Evolutionary conservation across 2,329 filamentous ascomycete genomes (phyloP).

Genomic region (Gaeumannomyces sp.): DNA sequence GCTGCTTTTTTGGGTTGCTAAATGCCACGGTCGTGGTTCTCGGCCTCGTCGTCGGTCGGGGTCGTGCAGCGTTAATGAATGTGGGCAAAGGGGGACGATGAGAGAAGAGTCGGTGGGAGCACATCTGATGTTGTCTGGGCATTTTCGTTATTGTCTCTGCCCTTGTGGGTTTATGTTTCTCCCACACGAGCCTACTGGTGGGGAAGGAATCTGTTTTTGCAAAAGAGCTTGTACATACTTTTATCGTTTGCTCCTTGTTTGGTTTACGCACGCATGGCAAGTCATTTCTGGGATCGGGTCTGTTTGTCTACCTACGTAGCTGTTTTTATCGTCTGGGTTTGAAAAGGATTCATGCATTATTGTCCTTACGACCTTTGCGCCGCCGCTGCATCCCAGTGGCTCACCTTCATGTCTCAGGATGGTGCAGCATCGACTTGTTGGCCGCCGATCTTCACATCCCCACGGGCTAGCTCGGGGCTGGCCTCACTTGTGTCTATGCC

Average conservation of each 20-base stretch:
- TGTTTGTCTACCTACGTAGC: background rate
- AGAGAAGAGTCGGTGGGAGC: background rate
- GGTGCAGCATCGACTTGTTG: background rate
- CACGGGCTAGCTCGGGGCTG: too few species aligned
- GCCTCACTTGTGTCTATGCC: background rate
- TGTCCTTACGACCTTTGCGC: background rate
- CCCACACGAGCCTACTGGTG: background rate
- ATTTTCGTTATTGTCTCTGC: background rate
- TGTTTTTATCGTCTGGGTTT: background rate
- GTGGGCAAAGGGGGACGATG: background rate
- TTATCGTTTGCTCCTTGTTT: constrained; percentile 2
- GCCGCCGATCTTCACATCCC: background rate
- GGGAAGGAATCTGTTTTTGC: constrained; percentile 1
- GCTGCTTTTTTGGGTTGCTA: background rate
- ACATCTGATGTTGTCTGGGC: background rate
- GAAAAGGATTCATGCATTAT: background rate
- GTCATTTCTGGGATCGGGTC: background rate
- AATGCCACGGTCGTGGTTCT: background rate
- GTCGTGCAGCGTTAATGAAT: background rate
- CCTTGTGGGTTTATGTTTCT: background rate
- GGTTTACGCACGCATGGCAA: constrained; percentile 1
- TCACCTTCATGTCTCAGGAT: too few species aligned
- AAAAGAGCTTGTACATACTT: constrained; percentile 5
- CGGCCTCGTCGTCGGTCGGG: background rate
- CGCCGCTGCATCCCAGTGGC: too few species aligned